These are phyloP conservation scores for Fragaria iinumae DNA, from an alignment of 306 rosid species.

Conservation along the genomic window DNA sequence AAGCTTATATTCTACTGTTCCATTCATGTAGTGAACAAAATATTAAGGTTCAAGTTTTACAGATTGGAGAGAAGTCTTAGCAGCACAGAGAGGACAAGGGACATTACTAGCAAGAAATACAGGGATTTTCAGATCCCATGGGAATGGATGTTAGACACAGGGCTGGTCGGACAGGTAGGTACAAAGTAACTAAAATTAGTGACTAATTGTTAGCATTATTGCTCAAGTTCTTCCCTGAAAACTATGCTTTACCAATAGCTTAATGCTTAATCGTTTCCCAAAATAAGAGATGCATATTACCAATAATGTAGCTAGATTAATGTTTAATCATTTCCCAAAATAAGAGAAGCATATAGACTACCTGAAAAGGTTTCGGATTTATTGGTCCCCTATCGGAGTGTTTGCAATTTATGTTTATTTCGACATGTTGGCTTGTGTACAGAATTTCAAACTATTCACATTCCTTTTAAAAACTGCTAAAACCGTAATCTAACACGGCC, in stretches of 20 bases:
- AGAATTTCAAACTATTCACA: no score
- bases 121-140: slow-evolving; percentile 76
- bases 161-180: slow-evolving; percentile 71
- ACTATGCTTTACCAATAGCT: slow-evolving; percentile 5
- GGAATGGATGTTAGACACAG: slow-evolving; percentile 83
- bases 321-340: not conserved
- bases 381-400: not conserved
- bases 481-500: no score
- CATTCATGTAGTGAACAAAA: slow-evolving; percentile 8
- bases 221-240: slow-evolving; percentile 8
- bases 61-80: slow-evolving; percentile 78
- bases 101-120: slow-evolving; percentile 60
- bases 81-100: slow-evolving; percentile 68
- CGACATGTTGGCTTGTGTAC: no score
- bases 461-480: no score
- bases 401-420: no score
- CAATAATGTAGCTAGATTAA: not conserved
- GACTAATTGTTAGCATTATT: not conserved
- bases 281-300: no score
- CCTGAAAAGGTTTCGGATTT: not conserved
- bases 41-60: slow-evolving; percentile 22
- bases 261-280: no score
- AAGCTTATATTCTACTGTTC: not conserved
- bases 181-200: not conserved
- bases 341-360: not conserved